Evolutionary conservation across 495 filamentous ascomycete species (phyloP), one percentile per base, ranked within the genome.

Genomic region (Xylaria bambusicola): DNA sequence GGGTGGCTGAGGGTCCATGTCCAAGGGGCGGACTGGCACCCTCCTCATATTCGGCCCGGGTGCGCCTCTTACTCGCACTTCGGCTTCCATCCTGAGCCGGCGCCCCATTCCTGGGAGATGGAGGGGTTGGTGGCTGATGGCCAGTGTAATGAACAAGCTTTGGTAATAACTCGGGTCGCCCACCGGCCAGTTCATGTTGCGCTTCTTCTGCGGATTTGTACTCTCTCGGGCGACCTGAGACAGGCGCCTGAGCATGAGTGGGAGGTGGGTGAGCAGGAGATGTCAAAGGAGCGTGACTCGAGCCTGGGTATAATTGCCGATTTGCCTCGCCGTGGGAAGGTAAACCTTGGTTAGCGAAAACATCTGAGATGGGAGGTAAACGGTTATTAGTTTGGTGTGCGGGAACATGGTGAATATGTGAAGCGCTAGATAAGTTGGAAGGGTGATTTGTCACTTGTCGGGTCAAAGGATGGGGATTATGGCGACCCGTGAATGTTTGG

Each of bases 161-260:
- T 12, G 94, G 94, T 18, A 97, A 79, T 21, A 97, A 78, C 36
- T 98, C 94, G 57, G 95, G 91, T 48, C 94, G 86, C 15, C 94
- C 94, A 54, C 91, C 93, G 6, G 94, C 87, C 64, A 98, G 75
- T 52, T 93, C 89, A 26, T 88, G 88, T 51, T 97, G 91, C 6
- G 89, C 94, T 69, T 98, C 94, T 70, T 98, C 94, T 13, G 94
- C 94, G 1, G 94, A 97, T 58, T 90, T 89, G 70, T 96, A 97
- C 69, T 98, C 94, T 38, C 93, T 86, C 2, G 85, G 81, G 53
- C 94, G 84, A 24, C 80, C 79, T 20, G 79, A 75, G 55, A 71
- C 67, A 8, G 73, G 73, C 12, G 65, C 59, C 46, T 76, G 75
- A 15, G 72, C 72, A 45, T 71, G 72, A 9, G 68, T 70, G 0